Evolutionary conservation across 2,329 filamentous ascomycete species (phyloP).

Genomic region (Metarhizium humberi): DNA sequence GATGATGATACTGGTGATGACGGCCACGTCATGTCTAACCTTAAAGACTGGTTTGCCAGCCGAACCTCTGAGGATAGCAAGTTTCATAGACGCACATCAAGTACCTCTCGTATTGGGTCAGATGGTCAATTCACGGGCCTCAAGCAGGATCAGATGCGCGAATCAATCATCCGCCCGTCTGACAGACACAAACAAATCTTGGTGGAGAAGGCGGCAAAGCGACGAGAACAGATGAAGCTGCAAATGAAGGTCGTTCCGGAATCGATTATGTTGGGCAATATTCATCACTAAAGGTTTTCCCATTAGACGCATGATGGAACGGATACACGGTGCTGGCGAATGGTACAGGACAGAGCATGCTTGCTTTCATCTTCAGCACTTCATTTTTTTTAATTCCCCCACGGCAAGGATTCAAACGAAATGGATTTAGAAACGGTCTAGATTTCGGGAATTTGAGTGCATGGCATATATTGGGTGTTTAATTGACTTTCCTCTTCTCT

Average conservation of each 20-base stretch:
- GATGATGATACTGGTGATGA: constrained; percentile 18
- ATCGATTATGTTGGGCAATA: not conserved
- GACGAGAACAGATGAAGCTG: not conserved
- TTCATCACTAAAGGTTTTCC: not conserved
- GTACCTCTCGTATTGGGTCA: constrained; percentile 7
- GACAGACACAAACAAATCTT: constrained; percentile 2
- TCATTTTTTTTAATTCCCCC: not conserved
- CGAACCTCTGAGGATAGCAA: constrained; percentile 3
- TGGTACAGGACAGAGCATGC: not conserved
- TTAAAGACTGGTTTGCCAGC: constrained; percentile 9
- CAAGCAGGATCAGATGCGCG: constrained; percentile 14
- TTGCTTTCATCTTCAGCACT: not conserved
- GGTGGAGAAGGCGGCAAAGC: constrained; percentile 4
- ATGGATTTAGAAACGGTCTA: not conserved
- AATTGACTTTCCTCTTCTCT: too few relatives aligned
- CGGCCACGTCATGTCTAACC: constrained; percentile 5
- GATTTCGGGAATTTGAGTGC: too few relatives aligned
- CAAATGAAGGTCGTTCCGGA: not conserved
- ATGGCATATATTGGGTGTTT: too few relatives aligned
- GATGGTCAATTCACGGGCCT: constrained; percentile 10
- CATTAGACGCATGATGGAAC: not conserved
- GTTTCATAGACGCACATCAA: not conserved
- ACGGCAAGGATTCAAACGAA: not conserved
- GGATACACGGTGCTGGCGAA: not conserved
- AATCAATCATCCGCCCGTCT: constrained; percentile 1